Evolutionary conservation across 345 rosid species (phyloP).

Genomic region (Eucalyptus pauciflora): DNA sequence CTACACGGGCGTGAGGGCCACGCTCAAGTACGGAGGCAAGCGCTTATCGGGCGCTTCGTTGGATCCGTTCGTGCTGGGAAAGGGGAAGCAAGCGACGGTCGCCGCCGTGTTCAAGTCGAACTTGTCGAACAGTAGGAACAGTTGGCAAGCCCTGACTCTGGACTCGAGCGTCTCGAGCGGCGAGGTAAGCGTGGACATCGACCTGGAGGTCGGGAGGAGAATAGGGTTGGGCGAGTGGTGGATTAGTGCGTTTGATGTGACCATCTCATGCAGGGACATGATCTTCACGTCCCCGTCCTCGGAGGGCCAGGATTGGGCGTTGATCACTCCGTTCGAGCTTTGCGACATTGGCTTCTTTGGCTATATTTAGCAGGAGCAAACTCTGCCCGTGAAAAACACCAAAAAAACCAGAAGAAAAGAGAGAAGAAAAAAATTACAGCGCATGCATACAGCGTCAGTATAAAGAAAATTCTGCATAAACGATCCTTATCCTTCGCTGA

Average conservation of each 20-base stretch:
- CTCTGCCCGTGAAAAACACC: neutral
- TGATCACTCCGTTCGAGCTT: neutral
- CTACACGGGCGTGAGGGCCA: neutral
- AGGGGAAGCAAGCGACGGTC: neutral
- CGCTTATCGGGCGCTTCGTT: neutral
- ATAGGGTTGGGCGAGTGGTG: neutral
- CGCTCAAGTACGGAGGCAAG: neutral
- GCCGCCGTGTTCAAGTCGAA: neutral
- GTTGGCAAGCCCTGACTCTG: neutral
- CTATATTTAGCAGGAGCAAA: neutral
- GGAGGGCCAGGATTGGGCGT: neutral
- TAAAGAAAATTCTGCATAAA: neutral
- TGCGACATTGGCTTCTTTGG: neutral
- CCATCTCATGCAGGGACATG: neutral
- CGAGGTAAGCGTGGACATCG: neutral
- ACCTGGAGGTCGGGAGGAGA: neutral
- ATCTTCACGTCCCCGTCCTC: neutral
- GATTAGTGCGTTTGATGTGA: neutral
- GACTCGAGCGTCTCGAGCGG: neutral
- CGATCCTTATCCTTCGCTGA: neutral
- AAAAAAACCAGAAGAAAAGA: neutral
- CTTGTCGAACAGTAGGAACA: neutral
- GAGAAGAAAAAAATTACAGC: neutral
- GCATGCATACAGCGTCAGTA: neutral
- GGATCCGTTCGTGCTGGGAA: neutral